phyloP scores from a whole-genome alignment of 192 early-diverging fungal genomes.

The Mortierella claussenii region DNA sequence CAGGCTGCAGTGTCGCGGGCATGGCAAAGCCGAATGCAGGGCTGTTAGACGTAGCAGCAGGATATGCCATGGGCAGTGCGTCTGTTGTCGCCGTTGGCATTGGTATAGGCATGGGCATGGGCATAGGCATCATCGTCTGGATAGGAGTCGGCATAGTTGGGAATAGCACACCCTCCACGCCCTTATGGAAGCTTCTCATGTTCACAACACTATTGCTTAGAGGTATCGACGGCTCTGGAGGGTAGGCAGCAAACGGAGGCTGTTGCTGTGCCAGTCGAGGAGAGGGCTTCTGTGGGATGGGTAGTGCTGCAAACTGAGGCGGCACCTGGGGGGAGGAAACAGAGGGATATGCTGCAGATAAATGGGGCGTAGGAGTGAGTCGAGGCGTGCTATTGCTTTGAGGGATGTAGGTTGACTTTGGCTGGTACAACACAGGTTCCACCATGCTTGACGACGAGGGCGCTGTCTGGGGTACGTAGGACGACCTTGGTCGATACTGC shows the following conservation, averaged over 20 bases:
- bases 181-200: too few relatives aligned
- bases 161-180: too few relatives aligned
- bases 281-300: constrained; percentile 11
- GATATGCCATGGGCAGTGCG: not conserved
- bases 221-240: not conserved
- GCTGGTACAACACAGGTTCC: too few relatives aligned
- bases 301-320: not conserved
- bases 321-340: not conserved
- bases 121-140: constrained; percentile 1
- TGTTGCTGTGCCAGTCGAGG: constrained; percentile 4
- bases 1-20: too few relatives aligned
- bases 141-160: too few relatives aligned
- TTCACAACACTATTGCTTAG: too few relatives aligned
- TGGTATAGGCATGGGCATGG: constrained; percentile 8
- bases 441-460: too few relatives aligned
- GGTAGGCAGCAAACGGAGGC: not conserved
- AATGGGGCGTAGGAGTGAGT: not conserved
- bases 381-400: not conserved
- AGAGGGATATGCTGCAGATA: not conserved
- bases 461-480: constrained; percentile 14
- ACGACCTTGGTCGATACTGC: constrained; percentile 15
- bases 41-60: not conserved
- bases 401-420: not conserved
- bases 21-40: too few relatives aligned
- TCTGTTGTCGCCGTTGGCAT: not conserved